Conservation (phyloP, 1,284 basidiomycete species). For the Fomitopsis palustris region DNA sequence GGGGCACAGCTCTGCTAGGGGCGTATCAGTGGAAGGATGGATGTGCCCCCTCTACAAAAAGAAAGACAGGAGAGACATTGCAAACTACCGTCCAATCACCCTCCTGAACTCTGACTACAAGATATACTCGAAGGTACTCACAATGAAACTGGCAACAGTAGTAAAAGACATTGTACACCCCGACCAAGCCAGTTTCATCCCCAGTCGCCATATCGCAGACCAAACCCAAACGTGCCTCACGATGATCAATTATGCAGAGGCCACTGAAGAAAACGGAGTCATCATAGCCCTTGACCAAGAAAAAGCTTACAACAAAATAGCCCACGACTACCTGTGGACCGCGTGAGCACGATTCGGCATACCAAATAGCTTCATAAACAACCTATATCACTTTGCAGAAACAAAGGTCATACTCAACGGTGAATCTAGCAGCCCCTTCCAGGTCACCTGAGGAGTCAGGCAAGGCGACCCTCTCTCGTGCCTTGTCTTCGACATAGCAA, state of each 20-base stretch:
- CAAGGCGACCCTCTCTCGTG: slow-evolving; percentile 36
- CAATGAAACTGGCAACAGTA: slow-evolving; percentile 13
- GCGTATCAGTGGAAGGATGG: too few relatives aligned
- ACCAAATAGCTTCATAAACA: slow-evolving; percentile 17
- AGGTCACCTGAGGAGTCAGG: slow-evolving; percentile 23
- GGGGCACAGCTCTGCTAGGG: too few relatives aligned
- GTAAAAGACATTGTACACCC: slow-evolving; percentile 17
- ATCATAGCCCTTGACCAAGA: slow-evolving; percentile 29
- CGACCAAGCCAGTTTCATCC: slow-evolving; percentile 29
- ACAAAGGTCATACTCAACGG: slow-evolving; percentile 28
- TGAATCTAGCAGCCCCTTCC: slow-evolving; percentile 13
- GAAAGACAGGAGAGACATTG: slow-evolving; percentile 20
- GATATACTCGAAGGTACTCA: slow-evolving; percentile 19
- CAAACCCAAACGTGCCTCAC: slow-evolving; percentile 19
- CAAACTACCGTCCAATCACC: slow-evolving; percentile 32
- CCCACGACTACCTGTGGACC: slow-evolving; percentile 27
- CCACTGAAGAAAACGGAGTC: slow-evolving; percentile 17
- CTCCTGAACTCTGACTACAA: slow-evolving; percentile 33
- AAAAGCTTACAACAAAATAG: too few relatives aligned
- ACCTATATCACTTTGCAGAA: background rate
- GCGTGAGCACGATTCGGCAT: slow-evolving; percentile 16
- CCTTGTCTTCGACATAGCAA: slow-evolving; percentile 36
- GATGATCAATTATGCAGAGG: slow-evolving; percentile 23
- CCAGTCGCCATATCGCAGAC: slow-evolving; percentile 20
- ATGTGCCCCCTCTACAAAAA: slow-evolving; percentile 35